phyloP scores from a whole-genome alignment of 2,329 filamentous ascomycete species.

The Grosmannia clavigera region DNA sequence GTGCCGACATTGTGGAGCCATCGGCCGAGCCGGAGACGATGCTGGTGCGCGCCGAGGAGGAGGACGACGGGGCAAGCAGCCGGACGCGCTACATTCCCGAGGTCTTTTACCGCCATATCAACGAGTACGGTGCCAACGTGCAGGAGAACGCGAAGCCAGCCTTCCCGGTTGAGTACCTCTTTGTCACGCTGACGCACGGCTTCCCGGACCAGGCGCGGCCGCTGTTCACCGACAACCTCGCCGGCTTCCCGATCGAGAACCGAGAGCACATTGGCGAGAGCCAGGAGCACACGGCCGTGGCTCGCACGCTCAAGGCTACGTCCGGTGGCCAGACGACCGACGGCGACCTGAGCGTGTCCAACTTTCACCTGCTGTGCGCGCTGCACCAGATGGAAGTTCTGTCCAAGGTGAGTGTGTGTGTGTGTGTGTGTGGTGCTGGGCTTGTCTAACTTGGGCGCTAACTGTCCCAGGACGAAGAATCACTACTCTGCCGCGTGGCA shows the following conservation, averaged over 20 bases:
- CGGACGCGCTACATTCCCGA: constrained; percentile 86
- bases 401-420: constrained; percentile 54
- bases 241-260: constrained; percentile 83
- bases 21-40: constrained; percentile 87
- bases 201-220: constrained; percentile 76
- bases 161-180: constrained; percentile 92
- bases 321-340: constrained; percentile 29
- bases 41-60: constrained; percentile 87
- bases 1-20: constrained; percentile 86
- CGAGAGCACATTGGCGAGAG: constrained; percentile 74
- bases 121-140: constrained; percentile 92
- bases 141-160: constrained; percentile 94
- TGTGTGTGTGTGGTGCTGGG: neutral
- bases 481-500: constrained; percentile 74
- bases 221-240: constrained; percentile 51
- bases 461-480: constrained; percentile 65
- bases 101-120: constrained; percentile 90
- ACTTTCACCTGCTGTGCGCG: constrained; percentile 91
- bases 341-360: constrained; percentile 59
- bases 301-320: constrained; percentile 54
- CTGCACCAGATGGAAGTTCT: constrained; percentile 70
- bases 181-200: constrained; percentile 91
- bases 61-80: constrained; percentile 57
- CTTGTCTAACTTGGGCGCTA: neutral
- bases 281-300: constrained; percentile 61